A percentile compares a stretch with the other conserved stretches of the same genome.
Conservation (phyloP, 305 asterid genomes). For the Solanum aculeatissimum region DNA sequence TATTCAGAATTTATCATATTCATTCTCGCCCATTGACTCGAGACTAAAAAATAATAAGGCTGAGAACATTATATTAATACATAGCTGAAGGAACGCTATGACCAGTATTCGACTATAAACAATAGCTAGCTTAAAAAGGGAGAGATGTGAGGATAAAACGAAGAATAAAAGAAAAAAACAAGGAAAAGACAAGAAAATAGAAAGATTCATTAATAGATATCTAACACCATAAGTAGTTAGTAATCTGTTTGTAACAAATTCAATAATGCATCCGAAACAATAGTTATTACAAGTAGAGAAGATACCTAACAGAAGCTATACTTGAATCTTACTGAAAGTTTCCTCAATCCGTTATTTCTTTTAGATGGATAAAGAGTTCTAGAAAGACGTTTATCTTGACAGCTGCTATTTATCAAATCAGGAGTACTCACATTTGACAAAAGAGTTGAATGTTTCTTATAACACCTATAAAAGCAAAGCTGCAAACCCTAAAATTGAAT, state of each 20-base stretch:
- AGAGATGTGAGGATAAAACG: not conserved
- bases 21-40: not conserved
- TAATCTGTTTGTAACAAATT: too few species aligned
- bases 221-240: not conserved
- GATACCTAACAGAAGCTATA: not conserved
- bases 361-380: not conserved
- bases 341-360: not conserved
- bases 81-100: not conserved
- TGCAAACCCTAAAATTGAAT: not conserved
- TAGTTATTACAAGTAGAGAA: not conserved
- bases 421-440: not conserved
- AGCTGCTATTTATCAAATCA: not conserved
- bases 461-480: not conserved
- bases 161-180: not conserved
- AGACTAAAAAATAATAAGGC: not conserved
- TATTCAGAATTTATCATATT: not conserved
- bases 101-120: not conserved
- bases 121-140: not conserved
- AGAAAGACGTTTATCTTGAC: not conserved
- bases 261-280: not conserved
- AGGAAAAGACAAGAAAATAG: not conserved
- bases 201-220: not conserved
- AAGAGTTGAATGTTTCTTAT: not conserved
- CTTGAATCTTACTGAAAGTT: not conserved
- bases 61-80: not conserved